Conservation (phyloP, 1,284 basidiomycete genomes). For the Austroboletus novae-zelandiae region DNA sequence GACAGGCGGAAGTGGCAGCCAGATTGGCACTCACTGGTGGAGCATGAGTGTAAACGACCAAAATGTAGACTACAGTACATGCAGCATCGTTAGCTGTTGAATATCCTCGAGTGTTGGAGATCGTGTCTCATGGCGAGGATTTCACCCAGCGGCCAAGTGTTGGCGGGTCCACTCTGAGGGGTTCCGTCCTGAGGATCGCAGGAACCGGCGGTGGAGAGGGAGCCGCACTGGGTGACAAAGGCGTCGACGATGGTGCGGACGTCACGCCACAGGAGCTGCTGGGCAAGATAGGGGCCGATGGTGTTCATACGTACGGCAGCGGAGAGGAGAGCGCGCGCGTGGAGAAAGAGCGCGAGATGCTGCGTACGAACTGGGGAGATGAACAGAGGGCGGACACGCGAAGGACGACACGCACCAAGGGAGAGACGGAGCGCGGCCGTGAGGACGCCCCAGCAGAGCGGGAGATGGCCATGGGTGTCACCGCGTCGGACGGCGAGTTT, state of each 20-base stretch:
- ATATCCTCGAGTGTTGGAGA: conserved; percentile 92
- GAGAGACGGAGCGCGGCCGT: conserved; percentile 75
- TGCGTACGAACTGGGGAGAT: conserved; percentile 60
- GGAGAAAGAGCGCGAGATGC: conserved; percentile 90
- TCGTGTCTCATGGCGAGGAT: conserved; percentile 90
- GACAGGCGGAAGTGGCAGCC: conserved; percentile 92
- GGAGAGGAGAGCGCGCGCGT: conserved; percentile 86
- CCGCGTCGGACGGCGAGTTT: conserved; percentile 67
- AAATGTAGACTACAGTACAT: conserved; percentile 4
- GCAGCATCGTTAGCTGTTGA: conserved; percentile 67
- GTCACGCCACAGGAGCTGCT: conserved; percentile 80
- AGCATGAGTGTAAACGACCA: conserved; percentile 20
- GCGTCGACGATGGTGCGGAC: conserved; percentile 63
- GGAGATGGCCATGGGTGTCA: conserved; percentile 77
- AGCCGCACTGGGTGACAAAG: conserved; percentile 44
- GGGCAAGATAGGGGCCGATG: conserved; percentile 91
- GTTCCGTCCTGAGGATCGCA: conserved; percentile 34
- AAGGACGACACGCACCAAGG: conserved; percentile 51
- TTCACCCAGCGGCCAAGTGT: conserved; percentile 97
- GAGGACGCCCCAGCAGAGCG: conserved; percentile 87
- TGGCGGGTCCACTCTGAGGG: conserved; percentile 61
- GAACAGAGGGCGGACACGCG: not conserved
- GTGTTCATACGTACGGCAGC: conserved; percentile 90
- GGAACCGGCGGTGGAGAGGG: conserved; percentile 38
- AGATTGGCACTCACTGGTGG: conserved; percentile 75